Conservation (phyloP, 2,329 filamentous ascomycete species). For the Aureobasidium sp. region DNA sequence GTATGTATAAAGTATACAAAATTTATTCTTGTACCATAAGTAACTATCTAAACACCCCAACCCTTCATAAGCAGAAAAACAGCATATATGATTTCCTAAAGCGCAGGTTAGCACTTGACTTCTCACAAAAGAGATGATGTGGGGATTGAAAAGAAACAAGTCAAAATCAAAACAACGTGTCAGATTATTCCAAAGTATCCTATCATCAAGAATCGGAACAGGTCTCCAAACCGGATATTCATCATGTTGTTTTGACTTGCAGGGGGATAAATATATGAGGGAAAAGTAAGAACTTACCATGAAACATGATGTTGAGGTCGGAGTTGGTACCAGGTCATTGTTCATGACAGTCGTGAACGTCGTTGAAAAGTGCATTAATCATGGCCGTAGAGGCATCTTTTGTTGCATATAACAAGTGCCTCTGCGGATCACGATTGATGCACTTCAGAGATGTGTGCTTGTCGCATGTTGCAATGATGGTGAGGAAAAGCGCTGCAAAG, state of each 20-base stretch:
- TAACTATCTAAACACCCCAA: background rate
- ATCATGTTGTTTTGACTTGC: background rate
- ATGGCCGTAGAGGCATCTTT: background rate
- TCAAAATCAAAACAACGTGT: background rate
- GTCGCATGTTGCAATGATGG: background rate
- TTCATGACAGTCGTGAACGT: background rate
- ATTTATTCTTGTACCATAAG: background rate
- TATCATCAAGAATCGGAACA: conserved; percentile 9
- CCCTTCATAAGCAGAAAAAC: background rate
- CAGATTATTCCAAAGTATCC: conserved; percentile 8
- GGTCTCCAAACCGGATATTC: conserved; percentile 13
- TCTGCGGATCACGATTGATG: background rate
- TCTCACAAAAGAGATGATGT: background rate
- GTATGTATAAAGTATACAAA: background rate
- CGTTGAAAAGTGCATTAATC: background rate
- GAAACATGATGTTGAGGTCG: background rate
- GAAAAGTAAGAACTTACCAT: background rate
- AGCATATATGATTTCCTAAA: background rate
- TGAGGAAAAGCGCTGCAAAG: background rate
- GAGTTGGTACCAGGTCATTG: background rate
- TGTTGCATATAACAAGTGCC: background rate
- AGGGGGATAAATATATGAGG: background rate
- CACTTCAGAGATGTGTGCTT: background rate
- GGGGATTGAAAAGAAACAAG: background rate
- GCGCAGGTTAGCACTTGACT: background rate